Evolutionary conservation across 441 rosid genomes (phyloP).

Genomic region (Erodium texanum): DNA sequence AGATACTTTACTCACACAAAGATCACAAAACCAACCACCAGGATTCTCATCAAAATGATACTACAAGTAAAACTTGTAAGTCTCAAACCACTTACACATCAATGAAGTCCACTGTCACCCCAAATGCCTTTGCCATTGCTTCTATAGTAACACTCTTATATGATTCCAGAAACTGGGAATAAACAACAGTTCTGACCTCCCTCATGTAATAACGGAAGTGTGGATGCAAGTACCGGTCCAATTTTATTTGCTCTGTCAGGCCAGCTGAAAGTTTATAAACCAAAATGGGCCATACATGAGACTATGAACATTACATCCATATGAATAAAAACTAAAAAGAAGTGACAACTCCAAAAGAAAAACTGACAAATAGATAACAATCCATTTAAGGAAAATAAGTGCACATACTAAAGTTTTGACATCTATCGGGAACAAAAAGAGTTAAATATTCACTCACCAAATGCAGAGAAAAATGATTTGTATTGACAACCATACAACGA

Average conservation of each 20-base stretch:
- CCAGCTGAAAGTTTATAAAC: conserved; percentile 55
- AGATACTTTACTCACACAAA: too few relatives aligned
- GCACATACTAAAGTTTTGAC: conserved; percentile 4
- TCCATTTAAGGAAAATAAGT: neutral
- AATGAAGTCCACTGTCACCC: conserved; percentile 86
- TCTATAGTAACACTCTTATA: conserved; percentile 92
- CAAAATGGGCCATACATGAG: neutral
- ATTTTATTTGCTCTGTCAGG: conserved; percentile 71
- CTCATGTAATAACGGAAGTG: conserved; percentile 99
- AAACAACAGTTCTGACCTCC: conserved; percentile 86
- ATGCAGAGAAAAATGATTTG: conserved; percentile 83
- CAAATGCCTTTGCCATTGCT: conserved; percentile 98
- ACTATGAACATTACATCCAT: neutral
- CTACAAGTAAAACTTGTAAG: neutral
- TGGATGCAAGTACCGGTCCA: conserved; percentile 86
- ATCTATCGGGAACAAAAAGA: neutral
- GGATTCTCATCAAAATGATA: neutral
- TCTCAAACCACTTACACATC: conserved; percentile 55
- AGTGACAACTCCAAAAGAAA: neutral
- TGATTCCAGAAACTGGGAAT: conserved; percentile 90
- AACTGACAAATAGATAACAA: neutral
- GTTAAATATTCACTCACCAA: conserved; percentile 44
- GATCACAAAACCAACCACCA: too few relatives aligned
- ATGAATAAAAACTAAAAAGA: neutral
- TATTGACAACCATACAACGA: conserved; percentile 85